Conservation (phyloP, 2,329 filamentous ascomycete genomes). For the Colletotrichum lentis region DNA sequence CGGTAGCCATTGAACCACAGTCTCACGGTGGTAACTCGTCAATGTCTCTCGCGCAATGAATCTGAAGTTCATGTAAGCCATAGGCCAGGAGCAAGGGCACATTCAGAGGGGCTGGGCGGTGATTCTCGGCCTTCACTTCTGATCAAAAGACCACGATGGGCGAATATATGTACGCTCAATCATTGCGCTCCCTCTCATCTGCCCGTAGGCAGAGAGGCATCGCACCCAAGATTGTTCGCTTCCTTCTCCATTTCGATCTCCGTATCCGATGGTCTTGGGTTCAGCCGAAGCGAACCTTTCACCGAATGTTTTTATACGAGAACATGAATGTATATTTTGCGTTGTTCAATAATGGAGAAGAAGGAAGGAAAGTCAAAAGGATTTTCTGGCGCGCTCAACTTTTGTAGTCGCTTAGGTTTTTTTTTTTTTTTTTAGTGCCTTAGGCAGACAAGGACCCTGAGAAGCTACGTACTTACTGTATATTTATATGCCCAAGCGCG, state of each 20-base stretch:
- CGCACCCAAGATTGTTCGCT: constrained; percentile 68
- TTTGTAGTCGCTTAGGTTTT: constrained; percentile 33
- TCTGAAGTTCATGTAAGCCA: neutral
- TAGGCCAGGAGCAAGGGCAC: neutral
- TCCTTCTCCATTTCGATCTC: constrained; percentile 63
- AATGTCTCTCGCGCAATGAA: constrained; percentile 30
- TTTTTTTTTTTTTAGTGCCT: constrained; percentile 23
- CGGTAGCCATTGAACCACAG: neutral
- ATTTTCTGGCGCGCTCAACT: neutral
- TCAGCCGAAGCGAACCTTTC: constrained; percentile 56
- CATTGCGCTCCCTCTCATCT: constrained; percentile 66
- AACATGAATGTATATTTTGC: constrained; percentile 57
- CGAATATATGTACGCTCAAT: constrained; percentile 62
- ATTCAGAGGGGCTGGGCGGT: rapidly evolving
- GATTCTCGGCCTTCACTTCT: neutral
- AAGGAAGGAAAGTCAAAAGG: constrained; percentile 42
- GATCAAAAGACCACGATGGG: neutral
- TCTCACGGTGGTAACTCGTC: no score
- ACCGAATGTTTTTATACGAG: constrained; percentile 46
- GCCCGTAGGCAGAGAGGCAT: constrained; percentile 58
- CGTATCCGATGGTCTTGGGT: constrained; percentile 60
- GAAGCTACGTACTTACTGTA: no score
- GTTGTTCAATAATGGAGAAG: constrained; percentile 55
- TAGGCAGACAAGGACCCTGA: constrained; percentile 3
- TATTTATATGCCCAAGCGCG: no score